Conservation (phyloP, 169 alveolate species). For the Fabrea salina region DNA sequence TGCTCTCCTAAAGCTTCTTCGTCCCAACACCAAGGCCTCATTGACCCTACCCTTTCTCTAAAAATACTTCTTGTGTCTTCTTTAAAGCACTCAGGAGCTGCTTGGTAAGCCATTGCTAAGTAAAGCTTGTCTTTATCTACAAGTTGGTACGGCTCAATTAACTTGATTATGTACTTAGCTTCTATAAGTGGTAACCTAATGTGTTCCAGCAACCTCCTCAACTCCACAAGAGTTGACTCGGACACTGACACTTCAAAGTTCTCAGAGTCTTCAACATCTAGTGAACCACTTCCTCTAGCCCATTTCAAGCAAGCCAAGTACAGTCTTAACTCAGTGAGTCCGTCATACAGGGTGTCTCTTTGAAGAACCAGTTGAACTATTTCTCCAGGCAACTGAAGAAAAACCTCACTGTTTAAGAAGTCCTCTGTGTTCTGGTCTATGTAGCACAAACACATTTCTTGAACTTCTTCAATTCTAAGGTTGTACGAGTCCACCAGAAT, state of each 20-base stretch:
- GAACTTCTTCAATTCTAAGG: slow-evolving; percentile 32
- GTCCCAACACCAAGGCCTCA: slow-evolving; percentile 53
- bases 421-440: slow-evolving; percentile 47
- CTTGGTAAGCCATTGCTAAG: slow-evolving; percentile 44
- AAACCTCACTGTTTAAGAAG: slow-evolving; percentile 38
- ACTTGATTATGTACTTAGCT: slow-evolving; percentile 35
- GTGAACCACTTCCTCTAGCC: slow-evolving; percentile 48
- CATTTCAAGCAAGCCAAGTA: slow-evolving; percentile 46
- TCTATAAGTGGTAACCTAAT: slow-evolving; percentile 47
- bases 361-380: slow-evolving; percentile 32
- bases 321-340: slow-evolving; percentile 41
- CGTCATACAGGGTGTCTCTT: slow-evolving; percentile 50
- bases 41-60: slow-evolving; percentile 44
- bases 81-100: slow-evolving; percentile 44
- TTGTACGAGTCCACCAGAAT: slow-evolving; percentile 35
- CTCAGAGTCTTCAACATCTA: slow-evolving; percentile 38
- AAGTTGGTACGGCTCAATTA: slow-evolving; percentile 36
- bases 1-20: slow-evolving; percentile 44
- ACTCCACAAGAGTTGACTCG: not conserved
- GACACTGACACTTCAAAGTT: slow-evolving; percentile 37
- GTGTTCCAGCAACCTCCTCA: slow-evolving; percentile 31
- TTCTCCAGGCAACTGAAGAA: slow-evolving; percentile 38
- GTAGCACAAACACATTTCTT: slow-evolving; percentile 41
- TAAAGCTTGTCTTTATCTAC: slow-evolving; percentile 37
- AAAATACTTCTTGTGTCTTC: slow-evolving; percentile 16